A percentile compares a stretch with the other conserved stretches of the same genome.
Evolutionary conservation across 2,329 filamentous ascomycete species (phyloP).

Genomic region (Teratosphaeria epicoccoides): DNA sequence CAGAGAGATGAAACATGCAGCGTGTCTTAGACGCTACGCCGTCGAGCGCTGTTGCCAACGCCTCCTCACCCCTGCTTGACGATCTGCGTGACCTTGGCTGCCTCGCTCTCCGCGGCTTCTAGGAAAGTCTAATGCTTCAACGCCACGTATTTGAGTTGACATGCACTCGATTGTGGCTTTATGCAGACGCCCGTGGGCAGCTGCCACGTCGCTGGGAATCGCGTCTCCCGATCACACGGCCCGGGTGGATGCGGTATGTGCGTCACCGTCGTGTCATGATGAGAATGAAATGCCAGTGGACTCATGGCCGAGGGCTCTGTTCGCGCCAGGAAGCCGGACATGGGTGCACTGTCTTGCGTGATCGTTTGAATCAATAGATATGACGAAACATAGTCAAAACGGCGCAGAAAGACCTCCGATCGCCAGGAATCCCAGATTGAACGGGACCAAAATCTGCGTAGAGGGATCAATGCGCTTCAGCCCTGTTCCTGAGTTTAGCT

Average conservation of each 20-base stretch:
- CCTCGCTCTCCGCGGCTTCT: neutral
- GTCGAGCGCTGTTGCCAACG: neutral
- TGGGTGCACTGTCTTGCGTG: no score
- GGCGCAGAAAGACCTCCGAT: neutral
- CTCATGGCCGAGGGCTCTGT: neutral
- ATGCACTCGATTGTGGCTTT: neutral
- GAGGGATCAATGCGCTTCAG: no score
- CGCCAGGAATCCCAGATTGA: neutral
- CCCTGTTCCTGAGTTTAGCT: constrained; percentile 1
- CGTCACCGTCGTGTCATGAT: neutral
- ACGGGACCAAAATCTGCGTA: no score
- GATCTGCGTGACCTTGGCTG: neutral
- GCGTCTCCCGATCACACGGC: neutral
- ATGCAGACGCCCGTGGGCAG: neutral
- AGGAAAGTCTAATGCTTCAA: neutral
- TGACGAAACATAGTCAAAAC: no score
- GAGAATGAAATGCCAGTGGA: neutral
- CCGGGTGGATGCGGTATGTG: neutral
- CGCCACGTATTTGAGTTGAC: neutral
- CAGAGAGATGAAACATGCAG: neutral
- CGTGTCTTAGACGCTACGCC: neutral
- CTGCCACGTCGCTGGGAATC: neutral
- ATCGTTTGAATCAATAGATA: no score
- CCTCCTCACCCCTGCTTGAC: neutral
- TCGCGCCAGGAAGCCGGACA: neutral